Percentiles rank a stretch among this genome's conserved stretches.
phyloP scores from a whole-genome alignment of 176 grass and related monocot genomes.

The Lolium multiflorum region DNA sequence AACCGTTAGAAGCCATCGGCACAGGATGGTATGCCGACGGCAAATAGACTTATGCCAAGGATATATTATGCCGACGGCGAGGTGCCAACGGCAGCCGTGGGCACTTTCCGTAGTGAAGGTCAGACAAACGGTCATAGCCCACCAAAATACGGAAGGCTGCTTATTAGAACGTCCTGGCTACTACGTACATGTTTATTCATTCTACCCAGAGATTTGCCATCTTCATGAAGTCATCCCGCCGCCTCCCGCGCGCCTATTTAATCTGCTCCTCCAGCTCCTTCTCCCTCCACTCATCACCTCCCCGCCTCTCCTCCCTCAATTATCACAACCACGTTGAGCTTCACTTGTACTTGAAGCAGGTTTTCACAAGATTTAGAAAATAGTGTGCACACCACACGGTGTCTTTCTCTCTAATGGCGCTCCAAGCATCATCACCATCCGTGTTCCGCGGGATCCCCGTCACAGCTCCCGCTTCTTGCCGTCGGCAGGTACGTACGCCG shows the following conservation, averaged over 20 bases:
- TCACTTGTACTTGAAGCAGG: neutral
- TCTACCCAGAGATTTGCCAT: no score
- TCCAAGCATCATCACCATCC: conserved; percentile 34
- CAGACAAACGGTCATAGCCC: no score
- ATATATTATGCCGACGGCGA: no score
- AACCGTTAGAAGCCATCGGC: no score
- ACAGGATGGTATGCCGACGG: no score
- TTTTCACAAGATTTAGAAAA: neutral
- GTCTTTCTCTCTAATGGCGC: conserved; percentile 22
- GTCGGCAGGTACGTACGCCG: conserved; percentile 54
- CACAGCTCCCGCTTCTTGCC: conserved; percentile 30
- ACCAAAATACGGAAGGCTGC: no score
- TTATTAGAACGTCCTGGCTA: no score
- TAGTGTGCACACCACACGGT: neutral
- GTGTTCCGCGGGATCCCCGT: conserved; percentile 52
- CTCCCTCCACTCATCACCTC: neutral
- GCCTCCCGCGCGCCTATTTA: conserved; percentile 20
- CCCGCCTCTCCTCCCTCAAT: neutral
- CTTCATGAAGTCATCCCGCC: conserved; percentile 24
- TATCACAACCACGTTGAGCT: neutral
- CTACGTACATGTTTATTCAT: no score
- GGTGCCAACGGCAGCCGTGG: no score
- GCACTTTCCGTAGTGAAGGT: no score
- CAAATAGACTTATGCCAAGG: no score
- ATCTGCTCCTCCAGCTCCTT: neutral